Evolutionary conservation across 2,329 filamentous ascomycete species (phyloP).

Genomic region (Aspergillus phoenicis): DNA sequence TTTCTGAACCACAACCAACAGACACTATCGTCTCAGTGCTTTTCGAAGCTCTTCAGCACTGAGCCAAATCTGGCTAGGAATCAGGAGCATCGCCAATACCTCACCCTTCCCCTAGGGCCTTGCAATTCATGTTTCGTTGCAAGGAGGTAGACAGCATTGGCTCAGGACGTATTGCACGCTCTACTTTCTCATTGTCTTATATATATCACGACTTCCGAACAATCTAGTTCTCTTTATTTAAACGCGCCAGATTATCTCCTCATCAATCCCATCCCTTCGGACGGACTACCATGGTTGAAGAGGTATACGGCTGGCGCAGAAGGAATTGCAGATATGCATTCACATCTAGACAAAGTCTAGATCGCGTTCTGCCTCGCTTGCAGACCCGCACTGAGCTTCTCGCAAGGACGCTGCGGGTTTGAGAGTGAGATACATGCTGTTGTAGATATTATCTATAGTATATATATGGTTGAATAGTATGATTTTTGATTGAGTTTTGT

Average conservation of each 20-base stretch:
- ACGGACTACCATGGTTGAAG: constrained; percentile 63
- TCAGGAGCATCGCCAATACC: too few species aligned
- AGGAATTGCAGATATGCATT: constrained; percentile 49
- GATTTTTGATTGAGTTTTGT: not conserved
- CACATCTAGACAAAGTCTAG: constrained; percentile 24
- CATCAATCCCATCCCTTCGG: constrained; percentile 51
- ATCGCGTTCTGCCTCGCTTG: constrained; percentile 39
- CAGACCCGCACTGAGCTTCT: constrained; percentile 43
- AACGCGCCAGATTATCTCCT: constrained; percentile 84
- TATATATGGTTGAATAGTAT: not conserved
- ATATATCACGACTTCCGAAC: too few species aligned
- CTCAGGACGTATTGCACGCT: too few species aligned
- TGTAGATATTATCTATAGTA: not conserved
- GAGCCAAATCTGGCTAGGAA: too few species aligned
- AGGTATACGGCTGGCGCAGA: constrained; percentile 97
- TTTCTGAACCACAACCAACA: not conserved
- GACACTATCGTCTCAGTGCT: not conserved
- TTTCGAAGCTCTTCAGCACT: too few species aligned
- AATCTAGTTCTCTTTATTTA: too few species aligned
- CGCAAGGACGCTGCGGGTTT: constrained; percentile 43
- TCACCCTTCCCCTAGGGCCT: too few species aligned
- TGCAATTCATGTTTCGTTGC: too few species aligned
- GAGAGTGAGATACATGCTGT: constrained; percentile 44
- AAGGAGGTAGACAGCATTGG: too few species aligned
- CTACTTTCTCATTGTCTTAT: too few species aligned